These are phyloP conservation scores for Cytospora mali DNA, from an alignment of 2,329 filamentous ascomycete genomes.

Conservation along the genomic window DNA sequence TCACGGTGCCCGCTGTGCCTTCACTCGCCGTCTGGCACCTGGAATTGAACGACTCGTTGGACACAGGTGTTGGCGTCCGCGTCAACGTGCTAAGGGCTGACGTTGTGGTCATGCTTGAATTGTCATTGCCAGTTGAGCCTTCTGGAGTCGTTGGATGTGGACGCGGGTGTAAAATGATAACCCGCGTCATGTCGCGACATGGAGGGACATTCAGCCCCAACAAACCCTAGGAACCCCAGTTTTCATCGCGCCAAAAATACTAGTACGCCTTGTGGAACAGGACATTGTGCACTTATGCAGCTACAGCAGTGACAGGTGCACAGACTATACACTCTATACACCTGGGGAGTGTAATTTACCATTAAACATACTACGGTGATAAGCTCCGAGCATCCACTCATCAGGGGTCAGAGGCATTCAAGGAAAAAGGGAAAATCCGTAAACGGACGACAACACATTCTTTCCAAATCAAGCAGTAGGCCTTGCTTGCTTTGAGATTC, in stretches of 20 bases:
- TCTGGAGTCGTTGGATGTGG: background rate
- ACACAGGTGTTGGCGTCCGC: conserved; percentile 30
- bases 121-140: background rate
- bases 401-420: too few relatives aligned
- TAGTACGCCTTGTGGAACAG: background rate
- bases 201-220: background rate
- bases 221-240: background rate
- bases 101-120: conserved; percentile 32
- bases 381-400: too few relatives aligned
- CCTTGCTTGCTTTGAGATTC: too few relatives aligned
- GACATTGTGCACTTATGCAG: too few relatives aligned
- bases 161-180: conserved; percentile 3
- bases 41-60: conserved; percentile 9
- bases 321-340: background rate
- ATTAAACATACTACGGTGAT: too few relatives aligned
- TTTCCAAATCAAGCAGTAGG: too few relatives aligned
- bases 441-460: background rate
- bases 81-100: conserved; percentile 34
- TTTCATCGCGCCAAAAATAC: background rate
- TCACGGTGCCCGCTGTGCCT: conserved; percentile 10
- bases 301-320: too few relatives aligned
- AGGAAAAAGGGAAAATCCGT: background rate
- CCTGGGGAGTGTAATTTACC: background rate
- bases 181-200: background rate
- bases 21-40: conserved; percentile 23